Base-by-base conservation (phyloP, 2,329 filamentous ascomycete genomes). In the Venturia pyrina region DNA sequence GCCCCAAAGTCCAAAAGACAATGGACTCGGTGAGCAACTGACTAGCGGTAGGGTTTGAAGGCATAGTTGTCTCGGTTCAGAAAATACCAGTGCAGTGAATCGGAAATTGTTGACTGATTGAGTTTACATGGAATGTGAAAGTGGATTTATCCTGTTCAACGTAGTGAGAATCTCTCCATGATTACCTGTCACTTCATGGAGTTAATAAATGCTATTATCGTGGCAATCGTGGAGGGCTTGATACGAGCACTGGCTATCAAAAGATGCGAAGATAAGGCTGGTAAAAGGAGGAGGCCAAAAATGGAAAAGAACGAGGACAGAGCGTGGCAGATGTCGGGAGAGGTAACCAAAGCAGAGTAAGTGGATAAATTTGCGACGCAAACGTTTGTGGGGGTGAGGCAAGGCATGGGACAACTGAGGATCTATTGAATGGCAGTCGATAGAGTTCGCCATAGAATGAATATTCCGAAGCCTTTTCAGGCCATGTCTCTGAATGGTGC, bases 21-120 rank as follows among this genome's bases (percentile, higher is more conserved):
- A 66, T 59, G 17, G 60, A 64, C 28, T 66, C 65, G 37, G 8
- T n/a, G 19, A 64, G 21, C n/a, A 66, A 21, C 37, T 66, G 65
- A 41, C 32, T 34, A 34, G 41, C 34, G 17, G 65, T 46, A 24
- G 65, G 65, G 21, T 63, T 66, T 17, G 53, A 34, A 11, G 34
- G 34, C 64, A 65, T 65, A 15, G n/a, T 48, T 64, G 46, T 32
- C 34, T 44, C 32, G 53, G 37, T n/a, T 37, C 53, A n/a, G 53
- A 57, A 57, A 34, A 37, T n/a, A 3, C 28, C 53, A 28, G 44
- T 6, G 7, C 19, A 48, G 44, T 48, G 44, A 21, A 7, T 48
- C 24, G 15, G 34, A 19, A 15, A 15, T 56, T 34, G 24, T 56
- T 56, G 50, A 32, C 34, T 56, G 50, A 56, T 24, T 32, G 15